phyloP scores from a whole-genome alignment of 306 rosid species.

The Alnus glutinosa region DNA sequence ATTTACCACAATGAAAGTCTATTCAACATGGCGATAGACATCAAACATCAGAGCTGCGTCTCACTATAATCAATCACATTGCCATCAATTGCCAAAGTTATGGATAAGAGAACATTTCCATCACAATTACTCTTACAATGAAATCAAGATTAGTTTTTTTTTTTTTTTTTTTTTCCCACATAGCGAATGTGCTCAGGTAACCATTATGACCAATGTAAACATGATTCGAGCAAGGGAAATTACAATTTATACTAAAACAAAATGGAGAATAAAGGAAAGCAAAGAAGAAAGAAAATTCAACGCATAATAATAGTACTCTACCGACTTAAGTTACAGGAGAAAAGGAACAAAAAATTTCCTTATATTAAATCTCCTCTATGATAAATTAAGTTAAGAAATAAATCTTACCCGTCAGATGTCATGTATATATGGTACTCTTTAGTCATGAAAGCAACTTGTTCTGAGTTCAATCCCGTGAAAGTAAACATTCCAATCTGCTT shows the following conservation, averaged over 20 bases:
- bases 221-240: not conserved
- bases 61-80: not conserved
- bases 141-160: not conserved
- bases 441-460: slow-evolving; percentile 93
- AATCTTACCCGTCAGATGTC: slow-evolving; percentile 92
- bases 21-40: not conserved
- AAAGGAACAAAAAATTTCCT: not conserved
- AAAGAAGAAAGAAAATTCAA: not conserved
- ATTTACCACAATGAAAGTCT: not conserved
- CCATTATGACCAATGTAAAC: not conserved
- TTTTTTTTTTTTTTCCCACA: no score
- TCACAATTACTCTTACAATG: not conserved
- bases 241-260: not conserved
- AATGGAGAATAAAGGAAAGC: not conserved
- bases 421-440: slow-evolving; percentile 87
- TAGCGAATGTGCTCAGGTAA: not conserved
- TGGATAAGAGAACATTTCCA: not conserved
- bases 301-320: not conserved
- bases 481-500: slow-evolving; percentile 99
- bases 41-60: not conserved
- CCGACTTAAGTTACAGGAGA: not conserved
- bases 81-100: not conserved
- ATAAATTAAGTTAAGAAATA: slow-evolving; percentile 3
- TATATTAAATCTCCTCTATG: not conserved
- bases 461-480: slow-evolving; percentile 85